Evolutionary conservation across 768 basidiomycete genomes (phyloP).

Genomic region (Amanita pallidorosea): DNA sequence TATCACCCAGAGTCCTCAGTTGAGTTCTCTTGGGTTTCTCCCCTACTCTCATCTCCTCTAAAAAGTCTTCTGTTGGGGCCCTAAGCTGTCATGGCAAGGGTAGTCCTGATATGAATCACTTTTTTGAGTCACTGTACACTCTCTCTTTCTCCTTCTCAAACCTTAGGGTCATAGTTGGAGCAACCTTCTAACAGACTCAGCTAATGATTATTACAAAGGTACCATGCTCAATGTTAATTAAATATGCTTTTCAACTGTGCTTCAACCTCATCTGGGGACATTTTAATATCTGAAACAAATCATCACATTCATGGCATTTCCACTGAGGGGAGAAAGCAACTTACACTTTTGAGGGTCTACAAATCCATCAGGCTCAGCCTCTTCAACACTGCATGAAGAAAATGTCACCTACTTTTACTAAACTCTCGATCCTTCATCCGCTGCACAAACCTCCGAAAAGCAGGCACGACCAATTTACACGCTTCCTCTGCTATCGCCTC

Average conservation of each 20-base stretch:
- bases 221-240: slow-evolving; percentile 11
- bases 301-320: neutral
- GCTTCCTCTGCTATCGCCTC: slow-evolving; percentile 60
- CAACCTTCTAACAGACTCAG: too few species aligned
- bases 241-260: slow-evolving; percentile 57
- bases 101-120: too few species aligned
- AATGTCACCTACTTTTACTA: slow-evolving; percentile 56
- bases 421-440: slow-evolving; percentile 75
- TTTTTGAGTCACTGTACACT: too few species aligned
- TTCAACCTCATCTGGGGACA: slow-evolving; percentile 67
- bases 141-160: too few species aligned
- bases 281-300: slow-evolving; percentile 55
- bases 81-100: too few species aligned
- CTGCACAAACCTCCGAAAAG: slow-evolving; percentile 62
- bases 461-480: slow-evolving; percentile 66
- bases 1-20: too few species aligned
- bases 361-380: slow-evolving; percentile 1
- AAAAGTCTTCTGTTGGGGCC: too few species aligned
- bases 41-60: too few species aligned
- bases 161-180: too few species aligned
- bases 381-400: neutral
- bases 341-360: slow-evolving; percentile 65
- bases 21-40: too few species aligned
- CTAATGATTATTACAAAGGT: too few species aligned
- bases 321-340: slow-evolving; percentile 12